Base-by-base conservation (phyloP, 2,329 filamentous ascomycete species). In the Xenoacremonium recifei region DNA sequence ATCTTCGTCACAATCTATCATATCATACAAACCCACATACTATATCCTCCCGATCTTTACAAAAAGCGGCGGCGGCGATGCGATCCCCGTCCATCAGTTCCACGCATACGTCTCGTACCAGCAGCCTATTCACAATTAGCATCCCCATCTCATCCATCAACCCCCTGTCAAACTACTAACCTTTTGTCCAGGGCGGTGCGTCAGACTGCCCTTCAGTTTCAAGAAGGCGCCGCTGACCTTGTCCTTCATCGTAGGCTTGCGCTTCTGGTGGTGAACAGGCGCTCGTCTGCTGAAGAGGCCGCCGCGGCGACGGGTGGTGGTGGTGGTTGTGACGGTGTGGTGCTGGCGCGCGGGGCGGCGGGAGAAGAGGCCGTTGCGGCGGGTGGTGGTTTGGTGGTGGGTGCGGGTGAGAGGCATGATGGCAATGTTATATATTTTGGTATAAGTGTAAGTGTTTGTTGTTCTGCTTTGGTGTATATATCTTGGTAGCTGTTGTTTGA, bases 161-260 rank as follows among this genome's bases (percentile, higher is more conserved):
- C n/a, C n/a, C n/a, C n/a, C n/a, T n/a, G n/a, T n/a, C n/a, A n/a
- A n/a, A n/a, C n/a, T n/a, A n/a, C n/a, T n/a, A n/a, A n/a, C n/a
- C n/a, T n/a, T n/a, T n/a, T n/a, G n/a, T n/a, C n/a, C 87, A 3
- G 86, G 84, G 30, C 81, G 74, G 35, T 79, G 66, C 1, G 84
- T 90, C 43, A 92, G 60, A 40, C 72, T 79, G 6, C 88, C 87
- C 64, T 81, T 82, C 49, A 92, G 65, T 70, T 79, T 88, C 69
- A 87, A 73, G 63, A 92, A 70, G 1, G 86, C 87, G 15, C 88
- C 88, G 37, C 78, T 83, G 54, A 92, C 76, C 67, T 91, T 92
- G 69, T 92, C 87, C 35, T 84, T 84, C 51, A 91, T 70, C 29
- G 75, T 79, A 3, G 80, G 75, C 56, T 83, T 80, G 58, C 86